Conservation (phyloP, 2,329 filamentous ascomycete species). For the Stachybotrys echinatus region DNA sequence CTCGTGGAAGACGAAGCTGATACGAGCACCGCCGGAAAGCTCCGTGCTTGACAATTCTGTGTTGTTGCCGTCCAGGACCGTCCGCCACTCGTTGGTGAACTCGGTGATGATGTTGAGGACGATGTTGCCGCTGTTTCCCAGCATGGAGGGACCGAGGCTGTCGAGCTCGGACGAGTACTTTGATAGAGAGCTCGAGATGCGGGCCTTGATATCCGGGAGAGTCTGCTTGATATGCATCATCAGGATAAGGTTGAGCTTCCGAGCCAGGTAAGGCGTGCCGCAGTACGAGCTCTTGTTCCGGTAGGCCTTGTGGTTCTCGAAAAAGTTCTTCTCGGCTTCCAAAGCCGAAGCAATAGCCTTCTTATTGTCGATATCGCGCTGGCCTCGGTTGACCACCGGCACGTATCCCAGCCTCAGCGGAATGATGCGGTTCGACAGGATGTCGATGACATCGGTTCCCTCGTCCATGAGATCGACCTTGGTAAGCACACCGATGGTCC, state of each 20-base stretch:
- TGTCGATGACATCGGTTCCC: conserved; percentile 96
- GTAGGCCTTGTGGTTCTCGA: conserved; percentile 98
- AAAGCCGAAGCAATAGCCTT: conserved; percentile 87
- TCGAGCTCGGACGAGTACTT: conserved; percentile 84
- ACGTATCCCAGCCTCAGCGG: conserved; percentile 92
- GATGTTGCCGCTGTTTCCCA: conserved; percentile 94
- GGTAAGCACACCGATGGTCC: conserved; percentile 96
- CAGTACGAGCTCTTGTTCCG: conserved; percentile 98
- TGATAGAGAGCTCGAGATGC: conserved; percentile 87
- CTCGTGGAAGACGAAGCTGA: conserved; percentile 99
- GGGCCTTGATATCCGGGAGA: conserved; percentile 94
- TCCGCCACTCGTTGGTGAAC: conserved; percentile 96
- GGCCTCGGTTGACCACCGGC: conserved; percentile 94
- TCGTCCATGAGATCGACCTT: conserved; percentile 99
- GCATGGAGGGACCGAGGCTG: conserved; percentile 84
- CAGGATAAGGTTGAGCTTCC: conserved; percentile 95
- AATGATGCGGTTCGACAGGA: conserved; percentile 95
- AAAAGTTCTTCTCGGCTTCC: conserved; percentile 93
- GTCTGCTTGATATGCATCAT: conserved; percentile 99
- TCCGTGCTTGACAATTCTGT: conserved; percentile 92
- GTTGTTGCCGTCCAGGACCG: conserved; percentile 93
- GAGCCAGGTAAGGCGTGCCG: conserved; percentile 91
- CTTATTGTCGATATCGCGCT: conserved; percentile 98
- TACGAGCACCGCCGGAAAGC: conserved; percentile 92
- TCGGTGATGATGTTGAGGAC: conserved; percentile 98